Percentiles rank a stretch among this genome's conserved stretches.
Evolutionary conservation across 2,329 filamentous ascomycete genomes (phyloP).

Genomic region (Colletotrichum sp.): DNA sequence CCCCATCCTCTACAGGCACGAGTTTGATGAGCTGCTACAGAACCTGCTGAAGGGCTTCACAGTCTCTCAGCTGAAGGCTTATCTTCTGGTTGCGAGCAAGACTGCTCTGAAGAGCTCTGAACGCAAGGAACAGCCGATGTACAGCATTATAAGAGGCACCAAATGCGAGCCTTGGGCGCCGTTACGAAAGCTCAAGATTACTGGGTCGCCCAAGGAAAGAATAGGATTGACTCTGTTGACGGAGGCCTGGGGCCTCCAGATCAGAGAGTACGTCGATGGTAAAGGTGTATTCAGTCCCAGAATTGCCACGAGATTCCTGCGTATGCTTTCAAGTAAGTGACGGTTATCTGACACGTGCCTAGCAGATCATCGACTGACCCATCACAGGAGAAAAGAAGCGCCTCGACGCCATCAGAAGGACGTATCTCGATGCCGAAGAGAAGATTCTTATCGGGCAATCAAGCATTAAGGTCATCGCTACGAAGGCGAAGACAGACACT

Average conservation of each 20-base stretch:
- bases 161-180: conserved; percentile 45
- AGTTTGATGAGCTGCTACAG: conserved; percentile 46
- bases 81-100: conserved; percentile 31
- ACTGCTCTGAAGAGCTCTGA: neutral
- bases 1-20: conserved; percentile 39
- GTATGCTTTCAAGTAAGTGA: conserved; percentile 6
- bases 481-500: conserved; percentile 37
- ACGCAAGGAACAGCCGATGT: conserved; percentile 21
- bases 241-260: conserved; percentile 54
- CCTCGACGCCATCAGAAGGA: conserved; percentile 18
- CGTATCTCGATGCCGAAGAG: conserved; percentile 36
- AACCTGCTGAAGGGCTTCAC: conserved; percentile 52
- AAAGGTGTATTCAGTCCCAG: conserved; percentile 45
- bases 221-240: conserved; percentile 50
- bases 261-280: conserved; percentile 47
- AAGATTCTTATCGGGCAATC: conserved; percentile 38
- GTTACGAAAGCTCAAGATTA: neutral
- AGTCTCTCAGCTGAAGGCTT: conserved; percentile 46
- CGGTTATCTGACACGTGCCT: too few relatives aligned
- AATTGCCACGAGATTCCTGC: conserved; percentile 29
- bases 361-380: neutral
- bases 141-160: conserved; percentile 47
- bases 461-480: conserved; percentile 39
- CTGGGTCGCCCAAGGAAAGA: conserved; percentile 40
- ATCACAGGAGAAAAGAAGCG: neutral